These are phyloP conservation scores for Bruguiera gymnorhiza DNA, from an alignment of 345 rosid species.

Conservation along the genomic window DNA sequence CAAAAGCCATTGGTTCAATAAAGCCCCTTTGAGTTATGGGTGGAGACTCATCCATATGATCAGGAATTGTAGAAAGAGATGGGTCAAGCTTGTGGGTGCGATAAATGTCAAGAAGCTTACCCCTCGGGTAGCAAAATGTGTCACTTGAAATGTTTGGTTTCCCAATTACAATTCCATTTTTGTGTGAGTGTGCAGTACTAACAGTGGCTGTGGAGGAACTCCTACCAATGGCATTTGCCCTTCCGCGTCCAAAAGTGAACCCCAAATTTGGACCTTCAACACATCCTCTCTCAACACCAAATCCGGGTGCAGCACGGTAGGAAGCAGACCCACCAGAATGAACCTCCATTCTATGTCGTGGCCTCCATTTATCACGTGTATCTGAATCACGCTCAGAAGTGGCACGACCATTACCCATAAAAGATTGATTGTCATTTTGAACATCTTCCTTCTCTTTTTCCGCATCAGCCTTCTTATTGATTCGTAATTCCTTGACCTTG, in stretches of 20 bases:
- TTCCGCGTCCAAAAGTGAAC: conserved; percentile 27
- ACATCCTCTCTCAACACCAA: conserved; percentile 28
- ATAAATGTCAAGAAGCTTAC: conserved; percentile 30
- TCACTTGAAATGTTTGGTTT: neutral
- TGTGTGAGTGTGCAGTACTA: conserved; percentile 16
- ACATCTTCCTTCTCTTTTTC: conserved; percentile 59
- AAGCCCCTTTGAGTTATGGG: conserved; percentile 12
- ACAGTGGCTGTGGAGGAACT: conserved; percentile 4
- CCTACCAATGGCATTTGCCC: conserved; percentile 17
- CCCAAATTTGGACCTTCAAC: conserved; percentile 12
- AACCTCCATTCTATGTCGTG: conserved; percentile 27
- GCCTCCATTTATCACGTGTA: conserved; percentile 24
- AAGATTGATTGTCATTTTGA: conserved; percentile 50
- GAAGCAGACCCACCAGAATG: conserved; percentile 14
- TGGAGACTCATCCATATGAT: conserved; percentile 14
- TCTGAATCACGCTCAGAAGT: conserved; percentile 17
- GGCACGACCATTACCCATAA: conserved; percentile 4
- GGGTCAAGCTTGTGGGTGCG: conserved; percentile 11
- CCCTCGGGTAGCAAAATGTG: conserved; percentile 26
- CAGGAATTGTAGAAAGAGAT: conserved; percentile 3
- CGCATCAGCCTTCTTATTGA: conserved; percentile 58
- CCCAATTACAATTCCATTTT: conserved; percentile 1
- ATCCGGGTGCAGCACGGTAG: conserved; percentile 19
- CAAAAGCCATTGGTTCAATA: conserved; percentile 27
- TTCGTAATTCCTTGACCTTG: conserved; percentile 66